Conservation (phyloP, 1,139 yeast genomes). For the Sugiyamaella neomexicana region DNA sequence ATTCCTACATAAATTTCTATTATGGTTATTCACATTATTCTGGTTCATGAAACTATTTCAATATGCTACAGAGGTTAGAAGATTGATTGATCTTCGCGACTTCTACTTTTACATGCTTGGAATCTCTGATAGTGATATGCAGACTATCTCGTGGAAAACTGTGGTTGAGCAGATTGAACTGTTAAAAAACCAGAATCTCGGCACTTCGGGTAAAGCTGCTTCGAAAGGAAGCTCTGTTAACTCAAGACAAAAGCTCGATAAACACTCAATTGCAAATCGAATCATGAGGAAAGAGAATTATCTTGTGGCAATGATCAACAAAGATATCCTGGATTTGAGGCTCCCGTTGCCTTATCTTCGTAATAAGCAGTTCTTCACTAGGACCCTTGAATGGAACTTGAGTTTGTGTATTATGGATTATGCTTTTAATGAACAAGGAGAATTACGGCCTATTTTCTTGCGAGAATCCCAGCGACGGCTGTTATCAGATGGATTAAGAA, state of each 20-base stretch:
- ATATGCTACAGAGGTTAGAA: conserved; percentile 48
- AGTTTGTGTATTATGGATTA: conserved; percentile 85
- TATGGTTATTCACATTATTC: conserved; percentile 61
- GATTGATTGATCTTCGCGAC: conserved; percentile 61
- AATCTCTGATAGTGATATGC: conserved; percentile 76
- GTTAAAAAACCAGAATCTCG: conserved; percentile 76
- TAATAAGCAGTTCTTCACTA: conserved; percentile 56
- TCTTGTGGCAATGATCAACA: conserved; percentile 83
- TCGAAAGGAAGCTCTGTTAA: conserved; percentile 34
- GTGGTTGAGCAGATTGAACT: conserved; percentile 77
- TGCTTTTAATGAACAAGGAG: conserved; percentile 81
- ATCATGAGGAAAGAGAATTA: conserved; percentile 95
- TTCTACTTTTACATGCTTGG: conserved; percentile 67
- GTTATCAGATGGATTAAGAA: conserved; percentile 66
- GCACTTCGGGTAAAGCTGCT: conserved; percentile 46
- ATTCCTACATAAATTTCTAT: conserved; percentile 51
- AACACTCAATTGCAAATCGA: conserved; percentile 92
- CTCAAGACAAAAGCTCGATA: conserved; percentile 75
- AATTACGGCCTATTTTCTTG: conserved; percentile 69
- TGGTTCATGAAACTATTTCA: conserved; percentile 62
- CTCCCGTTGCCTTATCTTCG: conserved; percentile 50
- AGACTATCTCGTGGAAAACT: conserved; percentile 90
- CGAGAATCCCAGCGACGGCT: conserved; percentile 70
- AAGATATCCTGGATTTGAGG: conserved; percentile 66
- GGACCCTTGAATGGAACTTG: conserved; percentile 91